Conservation (phyloP, 2,329 filamentous ascomycete genomes). For the Lachnum nothofagi region DNA sequence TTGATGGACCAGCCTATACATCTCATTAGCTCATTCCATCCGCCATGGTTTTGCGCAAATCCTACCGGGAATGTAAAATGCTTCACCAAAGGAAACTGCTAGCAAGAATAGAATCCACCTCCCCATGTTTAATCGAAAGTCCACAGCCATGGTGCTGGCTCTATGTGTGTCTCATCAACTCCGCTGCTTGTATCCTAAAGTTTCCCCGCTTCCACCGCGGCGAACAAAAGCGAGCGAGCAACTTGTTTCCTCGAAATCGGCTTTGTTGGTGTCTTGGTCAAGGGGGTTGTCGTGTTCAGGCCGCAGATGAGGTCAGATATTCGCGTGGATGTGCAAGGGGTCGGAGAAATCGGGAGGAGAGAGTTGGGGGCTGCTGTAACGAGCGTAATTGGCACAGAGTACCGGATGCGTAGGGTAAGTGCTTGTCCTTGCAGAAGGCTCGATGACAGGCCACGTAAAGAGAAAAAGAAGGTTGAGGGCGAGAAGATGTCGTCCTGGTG, state of each 20-base stretch:
- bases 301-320: constrained; percentile 1
- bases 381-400: constrained; percentile 52
- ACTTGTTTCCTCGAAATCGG: not conserved
- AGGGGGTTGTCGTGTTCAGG: not conserved
- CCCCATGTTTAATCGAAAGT: constrained; percentile 30
- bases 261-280: not conserved
- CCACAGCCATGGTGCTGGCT: constrained; percentile 15
- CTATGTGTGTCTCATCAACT: constrained; percentile 14
- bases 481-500: not conserved
- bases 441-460: not conserved
- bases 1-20: constrained; percentile 71
- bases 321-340: constrained; percentile 16
- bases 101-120: constrained; percentile 45
- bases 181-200: constrained; percentile 3
- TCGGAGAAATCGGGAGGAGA: not conserved
- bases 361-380: constrained; percentile 33
- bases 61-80: constrained; percentile 83
- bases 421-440: not conserved
- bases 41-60: not conserved
- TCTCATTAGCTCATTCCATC: not conserved
- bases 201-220: not conserved
- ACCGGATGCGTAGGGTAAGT: constrained; percentile 30
- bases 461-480: not conserved
- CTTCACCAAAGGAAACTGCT: constrained; percentile 48
- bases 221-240: not conserved